A percentile compares a stretch with the other conserved stretches of the same genome.
Evolutionary conservation across 495 filamentous ascomycete genomes (phyloP).

Genomic region (Ramalina intermedia): DNA sequence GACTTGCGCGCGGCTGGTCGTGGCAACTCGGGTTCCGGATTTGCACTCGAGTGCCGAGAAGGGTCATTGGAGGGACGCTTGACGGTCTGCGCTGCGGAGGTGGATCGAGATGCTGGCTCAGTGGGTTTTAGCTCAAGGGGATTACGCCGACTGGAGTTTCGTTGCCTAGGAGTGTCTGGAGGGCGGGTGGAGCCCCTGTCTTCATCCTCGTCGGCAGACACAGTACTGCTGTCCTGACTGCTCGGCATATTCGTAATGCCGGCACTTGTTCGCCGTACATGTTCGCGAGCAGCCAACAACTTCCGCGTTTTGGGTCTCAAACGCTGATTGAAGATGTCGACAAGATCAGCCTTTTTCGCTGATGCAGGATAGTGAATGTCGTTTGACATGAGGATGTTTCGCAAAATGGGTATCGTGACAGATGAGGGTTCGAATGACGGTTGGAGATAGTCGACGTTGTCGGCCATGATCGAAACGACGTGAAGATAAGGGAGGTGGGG

Average conservation of each 20-base stretch:
- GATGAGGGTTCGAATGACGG: constrained; percentile 68
- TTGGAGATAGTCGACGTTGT: constrained; percentile 62
- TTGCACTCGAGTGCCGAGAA: constrained; percentile 36
- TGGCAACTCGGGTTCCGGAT: constrained; percentile 27
- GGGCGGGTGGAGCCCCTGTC: constrained; percentile 29
- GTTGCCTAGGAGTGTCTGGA: constrained; percentile 25
- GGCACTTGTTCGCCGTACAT: constrained; percentile 62
- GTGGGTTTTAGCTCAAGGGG: constrained; percentile 24
- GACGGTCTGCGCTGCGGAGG: constrained; percentile 19
- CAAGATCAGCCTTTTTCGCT: constrained; percentile 75
- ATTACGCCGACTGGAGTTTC: constrained; percentile 25
- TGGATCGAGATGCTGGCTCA: constrained; percentile 26
- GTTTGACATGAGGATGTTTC: constrained; percentile 78
- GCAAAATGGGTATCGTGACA: constrained; percentile 72
- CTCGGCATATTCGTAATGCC: constrained; percentile 71
- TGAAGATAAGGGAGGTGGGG: too few species aligned
- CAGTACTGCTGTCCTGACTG: constrained; percentile 33
- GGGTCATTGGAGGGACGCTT: constrained; percentile 35
- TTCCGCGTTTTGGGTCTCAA: constrained; percentile 63
- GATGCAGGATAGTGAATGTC: constrained; percentile 70
- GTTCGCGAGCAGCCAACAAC: constrained; percentile 55
- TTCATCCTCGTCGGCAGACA: constrained; percentile 32
- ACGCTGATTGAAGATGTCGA: constrained; percentile 68
- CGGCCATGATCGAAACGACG: not conserved
- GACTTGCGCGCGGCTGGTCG: constrained; percentile 34